These are phyloP conservation scores for Arthroderma sp. DNA, from an alignment of 2,329 filamentous ascomycete genomes.

Conservation along the genomic window DNA sequence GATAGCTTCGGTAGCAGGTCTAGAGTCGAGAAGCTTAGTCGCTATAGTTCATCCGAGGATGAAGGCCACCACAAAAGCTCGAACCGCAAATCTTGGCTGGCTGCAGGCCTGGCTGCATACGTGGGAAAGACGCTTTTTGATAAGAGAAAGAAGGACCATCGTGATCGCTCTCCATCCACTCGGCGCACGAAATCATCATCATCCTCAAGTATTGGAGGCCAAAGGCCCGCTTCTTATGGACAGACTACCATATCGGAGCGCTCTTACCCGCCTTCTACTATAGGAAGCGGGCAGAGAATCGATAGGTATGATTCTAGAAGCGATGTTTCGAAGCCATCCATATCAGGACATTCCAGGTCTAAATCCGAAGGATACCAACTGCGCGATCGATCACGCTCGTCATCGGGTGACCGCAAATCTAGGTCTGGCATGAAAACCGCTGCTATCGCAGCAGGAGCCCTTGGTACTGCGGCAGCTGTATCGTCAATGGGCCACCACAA, in stretches of 20 bases:
- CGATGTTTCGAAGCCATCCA: slow-evolving; percentile 29
- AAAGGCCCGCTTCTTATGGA: background rate
- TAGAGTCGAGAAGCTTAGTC: slow-evolving; percentile 48
- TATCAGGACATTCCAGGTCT: background rate
- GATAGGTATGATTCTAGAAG: background rate
- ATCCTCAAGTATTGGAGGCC: background rate
- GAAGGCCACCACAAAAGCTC: slow-evolving; percentile 37
- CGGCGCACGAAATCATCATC: slow-evolving; percentile 18
- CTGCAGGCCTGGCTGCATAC: slow-evolving; percentile 43
- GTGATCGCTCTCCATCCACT: slow-evolving; percentile 32
- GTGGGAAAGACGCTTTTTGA: slow-evolving; percentile 43
- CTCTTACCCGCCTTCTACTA: background rate
- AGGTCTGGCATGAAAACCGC: slow-evolving; percentile 16
- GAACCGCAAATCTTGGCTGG: slow-evolving; percentile 40
- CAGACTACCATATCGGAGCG: background rate
- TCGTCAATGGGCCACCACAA: slow-evolving; percentile 15
- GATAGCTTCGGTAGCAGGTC: slow-evolving; percentile 34
- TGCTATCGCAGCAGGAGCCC: slow-evolving; percentile 29
- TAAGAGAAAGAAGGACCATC: slow-evolving; percentile 22
- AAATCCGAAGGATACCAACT: slow-evolving; percentile 1
- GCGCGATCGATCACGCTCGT: background rate
- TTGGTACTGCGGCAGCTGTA: slow-evolving; percentile 21
- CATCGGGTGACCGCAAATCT: background rate
- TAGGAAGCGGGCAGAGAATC: background rate
- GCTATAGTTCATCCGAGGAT: slow-evolving; percentile 44